Conservation (phyloP, 768 basidiomycete genomes). For the Rhizopogon roseolus region DNA sequence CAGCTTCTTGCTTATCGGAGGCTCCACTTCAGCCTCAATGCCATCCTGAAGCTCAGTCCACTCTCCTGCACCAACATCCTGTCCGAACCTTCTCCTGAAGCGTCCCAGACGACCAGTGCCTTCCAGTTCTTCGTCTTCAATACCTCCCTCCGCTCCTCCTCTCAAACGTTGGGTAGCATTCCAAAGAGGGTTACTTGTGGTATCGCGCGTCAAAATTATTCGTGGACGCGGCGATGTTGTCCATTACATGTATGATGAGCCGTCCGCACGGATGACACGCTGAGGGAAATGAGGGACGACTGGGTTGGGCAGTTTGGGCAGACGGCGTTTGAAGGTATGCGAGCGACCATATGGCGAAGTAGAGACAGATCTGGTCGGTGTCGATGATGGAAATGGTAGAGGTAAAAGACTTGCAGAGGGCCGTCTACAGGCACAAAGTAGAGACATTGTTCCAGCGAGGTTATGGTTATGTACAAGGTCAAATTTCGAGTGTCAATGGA, state of each 20-base stretch:
- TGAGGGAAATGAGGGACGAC: constrained; percentile 85
- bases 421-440: not conserved
- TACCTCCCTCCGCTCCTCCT: constrained; percentile 41
- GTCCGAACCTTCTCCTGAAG: constrained; percentile 71
- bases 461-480: too few relatives aligned
- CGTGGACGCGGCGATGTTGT: constrained; percentile 81
- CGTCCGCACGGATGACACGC: constrained; percentile 81
- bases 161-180: constrained; percentile 57
- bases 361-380: constrained; percentile 28
- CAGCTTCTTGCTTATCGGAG: constrained; percentile 8
- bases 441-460: not conserved
- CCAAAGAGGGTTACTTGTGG: constrained; percentile 87
- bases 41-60: constrained; percentile 22
- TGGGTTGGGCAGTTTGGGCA: constrained; percentile 71
- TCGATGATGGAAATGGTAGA: not conserved
- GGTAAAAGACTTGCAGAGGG: not conserved
- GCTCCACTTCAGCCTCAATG: constrained; percentile 23
- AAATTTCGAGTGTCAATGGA: too few relatives aligned
- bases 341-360: constrained; percentile 80
- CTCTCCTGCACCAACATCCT: constrained; percentile 34
- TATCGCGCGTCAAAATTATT: constrained; percentile 78
- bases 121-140: constrained; percentile 61
- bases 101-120: constrained; percentile 75
- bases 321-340: constrained; percentile 73
- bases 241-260: constrained; percentile 83